Conservation (phyloP, 2,329 filamentous ascomycete genomes). For the Fusarium compactum region DNA sequence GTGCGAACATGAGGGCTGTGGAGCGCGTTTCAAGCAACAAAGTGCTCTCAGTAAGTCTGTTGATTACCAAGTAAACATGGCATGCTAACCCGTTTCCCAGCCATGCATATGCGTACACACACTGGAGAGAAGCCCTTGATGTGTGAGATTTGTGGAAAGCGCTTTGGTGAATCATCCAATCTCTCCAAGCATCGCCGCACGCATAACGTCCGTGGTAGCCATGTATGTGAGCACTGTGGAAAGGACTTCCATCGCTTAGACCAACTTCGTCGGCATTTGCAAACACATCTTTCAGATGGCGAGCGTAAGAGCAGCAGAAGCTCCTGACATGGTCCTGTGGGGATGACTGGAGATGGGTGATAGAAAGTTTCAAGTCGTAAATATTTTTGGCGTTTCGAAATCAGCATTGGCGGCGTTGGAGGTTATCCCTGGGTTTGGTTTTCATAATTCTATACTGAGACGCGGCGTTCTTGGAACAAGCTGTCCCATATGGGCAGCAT, state of each 20-base stretch:
- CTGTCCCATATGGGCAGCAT: slow-evolving; percentile 17
- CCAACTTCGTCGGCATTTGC: slow-evolving; percentile 68
- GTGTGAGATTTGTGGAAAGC: slow-evolving; percentile 69
- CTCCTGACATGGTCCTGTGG: slow-evolving; percentile 10
- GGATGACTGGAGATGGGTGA: not conserved
- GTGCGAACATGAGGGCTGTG: slow-evolving; percentile 64
- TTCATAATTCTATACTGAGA: slow-evolving; percentile 7
- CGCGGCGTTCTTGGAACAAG: slow-evolving; percentile 24
- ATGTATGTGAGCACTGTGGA: slow-evolving; percentile 65
- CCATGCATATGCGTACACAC: slow-evolving; percentile 76
- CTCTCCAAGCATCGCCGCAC: slow-evolving; percentile 74
- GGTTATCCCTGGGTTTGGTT: slow-evolving; percentile 13
- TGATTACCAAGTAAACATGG: not conserved
- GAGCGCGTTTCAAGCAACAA: slow-evolving; percentile 73
- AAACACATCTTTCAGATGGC: slow-evolving; percentile 49
- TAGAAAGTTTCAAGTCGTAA: not conserved
- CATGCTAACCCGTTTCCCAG: slow-evolving; percentile 52
- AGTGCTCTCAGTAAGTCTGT: slow-evolving; percentile 70
- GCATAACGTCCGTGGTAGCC: slow-evolving; percentile 65
- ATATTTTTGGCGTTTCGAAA: slow-evolving; percentile 20
- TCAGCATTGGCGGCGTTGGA: slow-evolving; percentile 31
- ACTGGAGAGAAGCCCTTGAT: slow-evolving; percentile 72
- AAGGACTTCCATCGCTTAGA: slow-evolving; percentile 71
- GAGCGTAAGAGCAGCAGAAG: slow-evolving; percentile 35
- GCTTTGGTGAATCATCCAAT: slow-evolving; percentile 75